Base-by-base conservation (phyloP, 2,329 filamentous ascomycete species). In the Zalaria sp. region DNA sequence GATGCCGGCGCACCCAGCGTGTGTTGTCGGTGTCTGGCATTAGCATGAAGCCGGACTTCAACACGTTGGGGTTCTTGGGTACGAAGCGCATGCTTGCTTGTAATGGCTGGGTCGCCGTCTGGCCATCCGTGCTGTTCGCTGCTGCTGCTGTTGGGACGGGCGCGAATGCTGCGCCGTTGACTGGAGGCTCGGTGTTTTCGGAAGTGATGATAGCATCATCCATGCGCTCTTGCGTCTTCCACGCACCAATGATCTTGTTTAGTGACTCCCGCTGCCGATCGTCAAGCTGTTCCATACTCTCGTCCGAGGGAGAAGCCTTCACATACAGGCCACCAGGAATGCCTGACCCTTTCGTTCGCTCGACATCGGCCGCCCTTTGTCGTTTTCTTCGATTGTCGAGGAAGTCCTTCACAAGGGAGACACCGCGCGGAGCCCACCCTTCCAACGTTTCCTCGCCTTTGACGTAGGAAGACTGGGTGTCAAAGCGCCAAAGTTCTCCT, bases 401-500 rank as follows among this genome's bases (percentile, higher is more conserved):
- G 53, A 81, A 94, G 60, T 98, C 91, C 44, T 79, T 77, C n/a
- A 98, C 81, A 1, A 98, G 66, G 0, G 86, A 93, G 3, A 96
- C 83, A 31, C 91, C 87, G 35, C 91, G 76, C 2, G 91, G 89
- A 5, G 80, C 78, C 91, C 91, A 98, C 43, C 79, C 78, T 2
- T 71, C 78, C 34, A 98, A 68, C 38, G 80, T 73, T 60, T 98
- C 91, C 62, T 98, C 88, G 42, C 91, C 91, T 60, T 94, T 95
- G 53, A 98, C 84, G 56, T 95, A 96, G 58, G 93, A 86, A 53
- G 93, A 83, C 45, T 85, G 81, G 10, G 88, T 96, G 59, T 87
- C 93, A 78, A 96, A 86, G 42, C 91, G 78, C 91, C 91, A 98
- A 8, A 98, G 69, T 57, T 98, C 91, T 3, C 86, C 86, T 0